These are phyloP conservation scores for Penicillium bovifimosum DNA, from an alignment of 495 filamentous ascomycete genomes.

Conservation along the genomic window DNA sequence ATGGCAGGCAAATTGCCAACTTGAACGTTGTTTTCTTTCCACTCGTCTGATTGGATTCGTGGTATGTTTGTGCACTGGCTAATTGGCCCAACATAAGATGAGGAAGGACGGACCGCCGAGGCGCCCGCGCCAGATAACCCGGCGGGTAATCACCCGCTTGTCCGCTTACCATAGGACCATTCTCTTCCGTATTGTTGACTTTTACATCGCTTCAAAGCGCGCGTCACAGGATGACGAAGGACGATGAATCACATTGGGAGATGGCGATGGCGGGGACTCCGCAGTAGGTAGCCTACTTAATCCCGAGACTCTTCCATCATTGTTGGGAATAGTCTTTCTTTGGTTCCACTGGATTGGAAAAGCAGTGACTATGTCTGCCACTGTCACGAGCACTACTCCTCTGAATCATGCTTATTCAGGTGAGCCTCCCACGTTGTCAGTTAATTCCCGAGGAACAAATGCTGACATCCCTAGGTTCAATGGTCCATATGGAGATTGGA, in stretches of 20 bases:
- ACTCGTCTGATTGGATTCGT: background rate
- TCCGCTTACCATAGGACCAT: background rate
- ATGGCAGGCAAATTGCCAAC: no score
- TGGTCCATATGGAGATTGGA: constrained; percentile 27
- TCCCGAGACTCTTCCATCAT: no score
- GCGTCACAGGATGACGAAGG: no score
- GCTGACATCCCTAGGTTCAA: constrained; percentile 5
- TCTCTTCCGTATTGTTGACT: no score
- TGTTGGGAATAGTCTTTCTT: background rate
- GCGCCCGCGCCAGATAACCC: background rate
- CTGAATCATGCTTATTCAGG: background rate
- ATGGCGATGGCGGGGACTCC: no score
- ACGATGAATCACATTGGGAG: background rate
- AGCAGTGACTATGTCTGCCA: background rate
- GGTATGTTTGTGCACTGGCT: no score
- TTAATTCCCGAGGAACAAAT: background rate
- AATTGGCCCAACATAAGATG: background rate
- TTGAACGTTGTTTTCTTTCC: background rate
- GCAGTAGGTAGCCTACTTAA: no score
- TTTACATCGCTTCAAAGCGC: no score
- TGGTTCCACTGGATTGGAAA: background rate
- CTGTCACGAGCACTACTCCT: background rate
- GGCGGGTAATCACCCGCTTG: background rate
- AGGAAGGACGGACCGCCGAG: background rate
- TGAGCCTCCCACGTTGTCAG: background rate